A percentile compares a stretch with the other conserved stretches of the same genome.
Evolutionary conservation across 768 basidiomycete species (phyloP).

Genomic region (Boletus sensibilis): DNA sequence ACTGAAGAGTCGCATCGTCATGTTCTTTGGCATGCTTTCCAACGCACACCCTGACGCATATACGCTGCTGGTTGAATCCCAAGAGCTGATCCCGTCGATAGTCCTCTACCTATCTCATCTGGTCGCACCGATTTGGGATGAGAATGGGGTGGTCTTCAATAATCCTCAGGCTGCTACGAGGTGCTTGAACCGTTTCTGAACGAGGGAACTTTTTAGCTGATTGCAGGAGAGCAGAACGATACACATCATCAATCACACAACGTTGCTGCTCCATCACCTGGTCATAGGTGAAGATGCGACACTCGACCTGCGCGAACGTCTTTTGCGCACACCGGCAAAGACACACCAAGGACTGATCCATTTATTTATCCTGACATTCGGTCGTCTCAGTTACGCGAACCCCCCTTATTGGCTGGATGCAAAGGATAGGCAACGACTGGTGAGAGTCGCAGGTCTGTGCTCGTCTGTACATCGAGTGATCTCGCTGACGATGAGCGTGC

Average conservation of each 20-base stretch:
- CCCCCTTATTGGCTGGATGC: constrained; percentile 57
- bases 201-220: not conserved
- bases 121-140: constrained; percentile 65
- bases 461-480: not conserved
- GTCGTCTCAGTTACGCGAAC: constrained; percentile 70
- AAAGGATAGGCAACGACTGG: constrained; percentile 41
- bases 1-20: constrained; percentile 38
- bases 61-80: constrained; percentile 45
- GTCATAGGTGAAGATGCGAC: constrained; percentile 49
- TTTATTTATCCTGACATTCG: constrained; percentile 74
- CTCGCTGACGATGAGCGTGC: constrained; percentile 5
- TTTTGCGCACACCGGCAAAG: constrained; percentile 53
- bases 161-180: constrained; percentile 34
- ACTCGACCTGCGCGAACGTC: constrained; percentile 55
- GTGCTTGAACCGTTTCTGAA: constrained; percentile 8
- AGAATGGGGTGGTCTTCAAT: constrained; percentile 43
- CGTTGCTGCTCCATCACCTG: constrained; percentile 63
- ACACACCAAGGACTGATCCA: constrained; percentile 63
- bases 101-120: constrained; percentile 54
- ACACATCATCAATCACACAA: constrained; percentile 48
- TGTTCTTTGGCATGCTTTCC: constrained; percentile 41
- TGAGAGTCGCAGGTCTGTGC: constrained; percentile 47
- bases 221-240: constrained; percentile 42
- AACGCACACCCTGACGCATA: constrained; percentile 39
- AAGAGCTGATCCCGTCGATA: constrained; percentile 62